A percentile compares a stretch with the other conserved stretches of the same genome.
These are phyloP conservation scores for Rhynchosporium agropyri DNA, from an alignment of 2,329 filamentous ascomycete species.

Conservation along the genomic window DNA sequence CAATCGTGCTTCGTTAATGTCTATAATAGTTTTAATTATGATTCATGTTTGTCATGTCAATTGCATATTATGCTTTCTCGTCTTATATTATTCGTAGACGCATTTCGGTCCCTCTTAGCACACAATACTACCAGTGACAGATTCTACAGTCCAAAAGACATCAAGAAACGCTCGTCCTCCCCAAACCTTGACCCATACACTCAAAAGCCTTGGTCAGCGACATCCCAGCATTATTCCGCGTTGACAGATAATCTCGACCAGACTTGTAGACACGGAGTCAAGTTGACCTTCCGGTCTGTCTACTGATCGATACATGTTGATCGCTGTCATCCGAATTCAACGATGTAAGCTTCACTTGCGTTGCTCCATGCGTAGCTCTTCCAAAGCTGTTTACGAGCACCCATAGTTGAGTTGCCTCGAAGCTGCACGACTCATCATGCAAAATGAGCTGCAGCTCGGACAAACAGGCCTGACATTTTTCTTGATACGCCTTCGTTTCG, in stretches of 20 bases:
- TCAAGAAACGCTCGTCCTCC: too few species aligned
- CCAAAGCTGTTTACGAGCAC: constrained; percentile 36
- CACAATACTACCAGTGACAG: too few species aligned
- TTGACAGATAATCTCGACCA: constrained; percentile 5
- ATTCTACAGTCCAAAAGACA: too few species aligned
- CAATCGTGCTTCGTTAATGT: not conserved
- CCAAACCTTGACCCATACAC: too few species aligned
- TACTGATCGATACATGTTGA: constrained; percentile 43
- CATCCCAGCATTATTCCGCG: constrained; percentile 43
- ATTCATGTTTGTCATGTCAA: not conserved
- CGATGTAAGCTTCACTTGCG: constrained; percentile 46
- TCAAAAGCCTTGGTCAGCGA: constrained; percentile 39
- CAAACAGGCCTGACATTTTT: constrained; percentile 29
- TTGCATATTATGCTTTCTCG: not conserved
- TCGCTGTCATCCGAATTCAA: constrained; percentile 42
- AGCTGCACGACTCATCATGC: constrained; percentile 41
- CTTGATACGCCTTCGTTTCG: constrained; percentile 15
- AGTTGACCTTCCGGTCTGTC: constrained; percentile 32
- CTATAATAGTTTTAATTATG: constrained; percentile 12
- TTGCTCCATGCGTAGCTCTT: constrained; percentile 38
- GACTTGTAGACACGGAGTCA: constrained; percentile 29
- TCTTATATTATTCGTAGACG: too few species aligned
- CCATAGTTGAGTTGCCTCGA: constrained; percentile 43
- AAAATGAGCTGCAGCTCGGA: constrained; percentile 35
- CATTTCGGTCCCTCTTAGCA: too few species aligned